phyloP scores from a whole-genome alignment of 176 grass and related monocot species.

The Panicum miliaceum region DNA sequence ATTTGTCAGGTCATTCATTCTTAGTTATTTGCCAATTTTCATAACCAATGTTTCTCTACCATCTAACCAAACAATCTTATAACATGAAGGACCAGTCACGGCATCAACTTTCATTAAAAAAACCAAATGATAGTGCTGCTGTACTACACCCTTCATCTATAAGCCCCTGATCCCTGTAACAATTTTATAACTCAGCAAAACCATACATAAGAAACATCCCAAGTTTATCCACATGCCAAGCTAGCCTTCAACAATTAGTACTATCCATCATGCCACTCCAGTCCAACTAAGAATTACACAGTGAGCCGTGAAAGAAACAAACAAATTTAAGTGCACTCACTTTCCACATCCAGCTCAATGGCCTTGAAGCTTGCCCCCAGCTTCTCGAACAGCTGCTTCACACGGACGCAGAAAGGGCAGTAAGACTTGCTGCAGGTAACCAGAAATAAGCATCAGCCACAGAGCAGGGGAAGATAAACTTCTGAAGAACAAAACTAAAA shows the following conservation, averaged over 20 bases:
- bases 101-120: not conserved
- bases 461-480: not conserved
- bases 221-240: not conserved
- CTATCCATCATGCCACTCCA: not conserved
- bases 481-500: not conserved
- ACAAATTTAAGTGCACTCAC: constrained; percentile 47
- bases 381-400: constrained; percentile 66
- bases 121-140: not conserved
- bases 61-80: constrained; percentile 17
- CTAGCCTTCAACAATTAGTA: not conserved
- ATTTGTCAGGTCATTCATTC: not conserved
- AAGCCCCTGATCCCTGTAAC: constrained; percentile 7
- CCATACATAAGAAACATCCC: not conserved
- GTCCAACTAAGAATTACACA: not conserved
- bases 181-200: not conserved
- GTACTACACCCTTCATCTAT: not conserved
- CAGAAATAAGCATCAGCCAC: constrained; percentile 1
- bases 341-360: constrained; percentile 70
- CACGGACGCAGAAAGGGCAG: constrained; percentile 58
- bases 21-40: not conserved
- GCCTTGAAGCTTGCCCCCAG: constrained; percentile 63
- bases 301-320: not conserved
- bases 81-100: not conserved
- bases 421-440: constrained; percentile 60
- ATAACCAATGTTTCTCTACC: not conserved